A percentile compares a stretch with the other conserved stretches of the same genome.
These are phyloP conservation scores for Aspergillus chevalieri DNA, from an alignment of 2,329 filamentous ascomycete genomes.

Conservation along the genomic window DNA sequence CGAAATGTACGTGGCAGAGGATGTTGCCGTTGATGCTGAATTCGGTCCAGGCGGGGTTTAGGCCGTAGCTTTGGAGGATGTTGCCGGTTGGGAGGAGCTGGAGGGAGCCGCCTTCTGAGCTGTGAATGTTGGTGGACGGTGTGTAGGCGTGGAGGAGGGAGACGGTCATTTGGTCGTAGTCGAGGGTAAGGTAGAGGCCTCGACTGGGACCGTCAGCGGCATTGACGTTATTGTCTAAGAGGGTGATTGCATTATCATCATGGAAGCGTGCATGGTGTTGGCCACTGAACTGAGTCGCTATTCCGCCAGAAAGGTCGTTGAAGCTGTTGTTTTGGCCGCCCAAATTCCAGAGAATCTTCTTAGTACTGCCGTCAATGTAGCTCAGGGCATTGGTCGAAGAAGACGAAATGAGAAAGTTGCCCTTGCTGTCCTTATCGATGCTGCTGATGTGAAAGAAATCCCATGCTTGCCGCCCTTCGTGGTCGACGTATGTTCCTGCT, in stretches of 20 bases:
- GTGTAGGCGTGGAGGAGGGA: slow-evolving; percentile 35
- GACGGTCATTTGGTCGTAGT: slow-evolving; percentile 40
- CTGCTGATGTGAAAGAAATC: slow-evolving; percentile 55
- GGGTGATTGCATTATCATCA: slow-evolving; percentile 25
- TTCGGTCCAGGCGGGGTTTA: slow-evolving; percentile 46
- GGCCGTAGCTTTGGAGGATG: slow-evolving; percentile 47
- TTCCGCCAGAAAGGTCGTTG: slow-evolving; percentile 34
- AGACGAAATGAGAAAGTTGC: slow-evolving; percentile 41
- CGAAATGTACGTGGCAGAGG: slow-evolving; percentile 51
- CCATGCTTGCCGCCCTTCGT: slow-evolving; percentile 27
- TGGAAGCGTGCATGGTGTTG: slow-evolving; percentile 49
- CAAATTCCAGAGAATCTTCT: slow-evolving; percentile 47
- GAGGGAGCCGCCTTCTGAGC: slow-evolving; percentile 40
- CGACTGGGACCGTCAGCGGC: slow-evolving; percentile 28
- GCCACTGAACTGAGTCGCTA: slow-evolving; percentile 44
- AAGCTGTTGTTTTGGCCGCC: slow-evolving; percentile 45
- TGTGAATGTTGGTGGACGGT: slow-evolving; percentile 33
- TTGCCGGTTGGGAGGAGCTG: slow-evolving; percentile 41
- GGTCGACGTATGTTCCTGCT: slow-evolving; percentile 1
- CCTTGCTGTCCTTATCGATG: slow-evolving; percentile 45
- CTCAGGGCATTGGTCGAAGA: slow-evolving; percentile 33
- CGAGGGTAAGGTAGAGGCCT: slow-evolving; percentile 41
- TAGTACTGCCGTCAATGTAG: slow-evolving; percentile 39
- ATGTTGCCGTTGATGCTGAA: slow-evolving; percentile 40
- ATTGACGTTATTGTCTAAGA: slow-evolving; percentile 38